Base-by-base conservation (phyloP, 202 grass and related monocot species). In the Bolboschoenoplectus hybrid region DNA sequence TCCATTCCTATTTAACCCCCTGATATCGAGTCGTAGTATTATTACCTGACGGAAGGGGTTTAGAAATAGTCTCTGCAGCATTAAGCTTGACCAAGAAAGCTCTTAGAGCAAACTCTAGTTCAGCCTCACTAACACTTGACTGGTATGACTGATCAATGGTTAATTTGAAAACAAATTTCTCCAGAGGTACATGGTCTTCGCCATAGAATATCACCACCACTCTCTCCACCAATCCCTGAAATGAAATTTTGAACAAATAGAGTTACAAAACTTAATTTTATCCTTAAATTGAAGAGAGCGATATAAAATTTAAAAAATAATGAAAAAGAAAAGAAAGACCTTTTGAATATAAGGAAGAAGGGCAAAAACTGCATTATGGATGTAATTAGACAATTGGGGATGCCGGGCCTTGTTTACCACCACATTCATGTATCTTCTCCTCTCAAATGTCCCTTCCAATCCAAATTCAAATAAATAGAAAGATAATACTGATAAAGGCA, bases 361-460 rank as follows among this genome's bases (percentile, higher is more conserved):
- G 65, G 80, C 86, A 80, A 69, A 55, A 86, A 90, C 89, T 13
- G 84, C 84, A 45, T 93, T 89, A 84, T 96, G 91, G 85, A 98
- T 96, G 45, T 98, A 98, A 73, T 86, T 67, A 46, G 88, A 82
- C 76, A 98, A 87, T 85, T 92, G 82, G 0, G 90, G 97, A 39
- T 98, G 92, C 26, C 86, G 58, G 80, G 97, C 91, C 90, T 92
- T 96, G 82, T 98, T 93, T 34, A 98, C 93, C 75, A 96, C 97
- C 81, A 96, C 88, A 86, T 94, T 98, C 96, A 96, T 96, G 80
- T 94, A 98, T 85, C 96, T 96, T 90, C 96, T 98, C 85, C 96
- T 94, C 91, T 94, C 93, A 91, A 98, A 98, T 53, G 97, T 92
- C 90, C 86, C 97, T 96, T 80, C 9, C 63, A 7, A 86, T 55